These are phyloP conservation scores for Trichoderma koningii DNA, from an alignment of 2,329 filamentous ascomycete genomes.

Conservation along the genomic window DNA sequence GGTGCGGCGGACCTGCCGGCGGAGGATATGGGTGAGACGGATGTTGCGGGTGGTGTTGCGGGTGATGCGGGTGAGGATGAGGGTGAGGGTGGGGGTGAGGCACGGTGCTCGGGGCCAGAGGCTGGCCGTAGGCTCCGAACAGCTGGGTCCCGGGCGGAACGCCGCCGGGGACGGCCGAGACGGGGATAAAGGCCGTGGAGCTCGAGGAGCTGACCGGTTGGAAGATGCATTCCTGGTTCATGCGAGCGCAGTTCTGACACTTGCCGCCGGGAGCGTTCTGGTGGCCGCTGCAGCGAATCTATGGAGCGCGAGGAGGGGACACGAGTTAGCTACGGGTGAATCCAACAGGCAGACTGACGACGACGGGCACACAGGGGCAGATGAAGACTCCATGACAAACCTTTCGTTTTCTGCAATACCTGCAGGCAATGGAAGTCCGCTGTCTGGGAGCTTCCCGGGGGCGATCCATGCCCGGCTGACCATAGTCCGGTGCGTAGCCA, in stretches of 20 bases:
- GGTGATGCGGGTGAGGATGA: background rate
- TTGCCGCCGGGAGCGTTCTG: constrained; percentile 61
- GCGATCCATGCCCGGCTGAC: constrained; percentile 40
- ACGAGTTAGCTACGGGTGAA: background rate
- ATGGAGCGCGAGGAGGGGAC: background rate
- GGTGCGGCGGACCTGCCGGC: constrained; percentile 31
- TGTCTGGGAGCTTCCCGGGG: constrained; percentile 55
- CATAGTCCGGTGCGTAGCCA: constrained; percentile 42
- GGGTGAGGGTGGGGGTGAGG: constrained; percentile 28
- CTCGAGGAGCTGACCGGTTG: constrained; percentile 60
- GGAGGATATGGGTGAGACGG: constrained; percentile 33
- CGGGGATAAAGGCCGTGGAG: constrained; percentile 60
- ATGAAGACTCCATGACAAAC: constrained; percentile 39
- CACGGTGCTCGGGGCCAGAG: constrained; percentile 45
- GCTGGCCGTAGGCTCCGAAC: constrained; percentile 61
- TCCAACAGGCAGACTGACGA: background rate
- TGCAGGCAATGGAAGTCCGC: constrained; percentile 61
- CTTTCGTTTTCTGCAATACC: constrained; percentile 64
- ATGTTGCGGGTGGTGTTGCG: constrained; percentile 18
- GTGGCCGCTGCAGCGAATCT: constrained; percentile 65
- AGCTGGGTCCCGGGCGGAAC: constrained; percentile 59
- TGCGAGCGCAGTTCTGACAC: constrained; percentile 62
- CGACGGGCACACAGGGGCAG: background rate
- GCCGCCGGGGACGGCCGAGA: constrained; percentile 60
- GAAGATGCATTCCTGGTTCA: constrained; percentile 63